Evolutionary conservation across 306 rosid species (phyloP).

Genomic region (Senna siamea): DNA sequence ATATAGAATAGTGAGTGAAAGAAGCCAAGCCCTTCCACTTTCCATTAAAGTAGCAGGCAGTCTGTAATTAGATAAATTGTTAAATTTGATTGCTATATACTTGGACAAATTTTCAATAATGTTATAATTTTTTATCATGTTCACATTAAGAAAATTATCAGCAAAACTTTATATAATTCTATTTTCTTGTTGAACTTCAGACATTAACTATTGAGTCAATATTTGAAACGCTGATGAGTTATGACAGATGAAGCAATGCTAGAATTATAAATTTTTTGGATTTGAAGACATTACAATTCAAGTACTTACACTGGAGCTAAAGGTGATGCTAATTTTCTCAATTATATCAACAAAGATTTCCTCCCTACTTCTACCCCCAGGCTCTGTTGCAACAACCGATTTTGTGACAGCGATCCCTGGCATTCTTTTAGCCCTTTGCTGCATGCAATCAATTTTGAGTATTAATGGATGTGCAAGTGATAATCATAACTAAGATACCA

Average conservation of each 20-base stretch:
- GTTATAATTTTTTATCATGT: not conserved
- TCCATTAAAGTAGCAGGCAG: slow-evolving; percentile 32
- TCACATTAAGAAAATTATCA: not conserved
- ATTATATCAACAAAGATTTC: slow-evolving; percentile 90
- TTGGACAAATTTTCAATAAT: slow-evolving; percentile 25
- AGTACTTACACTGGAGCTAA: slow-evolving; percentile 83
- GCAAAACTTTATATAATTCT: not conserved
- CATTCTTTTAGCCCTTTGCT: slow-evolving; percentile 89
- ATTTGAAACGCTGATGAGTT: not conserved
- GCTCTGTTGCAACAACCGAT: slow-evolving; percentile 84
- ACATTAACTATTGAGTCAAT: not conserved
- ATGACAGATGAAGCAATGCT: slow-evolving; percentile 29
- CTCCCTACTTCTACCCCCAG: slow-evolving; percentile 87
- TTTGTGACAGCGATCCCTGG: slow-evolving; percentile 94
- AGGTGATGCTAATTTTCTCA: slow-evolving; percentile 90
- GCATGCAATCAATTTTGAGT: slow-evolving; percentile 51
- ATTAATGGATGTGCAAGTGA: slow-evolving; percentile 24
- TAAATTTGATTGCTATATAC: slow-evolving; percentile 22
- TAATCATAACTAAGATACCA: slow-evolving; percentile 9
- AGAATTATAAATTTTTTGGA: slow-evolving; percentile 19
- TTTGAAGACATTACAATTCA: slow-evolving; percentile 34
- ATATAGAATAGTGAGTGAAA: slow-evolving; percentile 4
- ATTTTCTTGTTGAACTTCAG: not conserved
- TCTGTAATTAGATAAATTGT: slow-evolving; percentile 1
- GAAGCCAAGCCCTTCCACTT: slow-evolving; percentile 24